These are phyloP conservation scores for Tubosaeta sp. DNA, from an alignment of 768 basidiomycete genomes.

Conservation along the genomic window DNA sequence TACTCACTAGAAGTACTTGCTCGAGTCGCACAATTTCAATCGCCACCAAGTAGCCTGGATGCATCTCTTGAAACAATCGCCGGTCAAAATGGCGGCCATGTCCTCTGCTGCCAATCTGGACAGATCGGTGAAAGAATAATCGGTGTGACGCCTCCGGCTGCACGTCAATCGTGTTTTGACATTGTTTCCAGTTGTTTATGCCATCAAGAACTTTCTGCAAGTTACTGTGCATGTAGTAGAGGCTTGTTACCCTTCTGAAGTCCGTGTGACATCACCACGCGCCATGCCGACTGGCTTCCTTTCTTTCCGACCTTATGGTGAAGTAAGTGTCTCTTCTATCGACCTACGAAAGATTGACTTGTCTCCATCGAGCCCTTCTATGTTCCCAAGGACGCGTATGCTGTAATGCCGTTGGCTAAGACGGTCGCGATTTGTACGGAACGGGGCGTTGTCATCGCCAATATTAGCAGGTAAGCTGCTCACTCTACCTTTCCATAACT, in stretches of 20 bases:
- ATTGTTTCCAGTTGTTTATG: conserved; percentile 56
- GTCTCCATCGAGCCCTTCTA: conserved; percentile 48
- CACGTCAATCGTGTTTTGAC: conserved; percentile 2
- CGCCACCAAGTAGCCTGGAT: conserved; percentile 43
- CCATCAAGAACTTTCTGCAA: conserved; percentile 57
- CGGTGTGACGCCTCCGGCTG: conserved; percentile 36
- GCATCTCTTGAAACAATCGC: conserved; percentile 61
- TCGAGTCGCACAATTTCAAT: conserved; percentile 49
- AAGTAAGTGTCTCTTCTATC: conserved; percentile 41
- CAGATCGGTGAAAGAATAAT: conserved; percentile 50
- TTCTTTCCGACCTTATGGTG: conserved; percentile 61
- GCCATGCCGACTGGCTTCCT: conserved; percentile 19
- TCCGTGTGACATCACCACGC: conserved; percentile 35
- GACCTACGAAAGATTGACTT: not conserved
- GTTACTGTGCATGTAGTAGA: conserved; percentile 60
- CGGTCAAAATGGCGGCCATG: conserved; percentile 44
- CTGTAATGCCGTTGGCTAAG: conserved; percentile 55
- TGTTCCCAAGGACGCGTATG: conserved; percentile 66
- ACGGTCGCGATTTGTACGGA: conserved; percentile 63
- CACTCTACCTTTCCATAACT: not conserved
- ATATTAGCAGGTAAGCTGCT: conserved; percentile 55
- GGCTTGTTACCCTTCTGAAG: conserved; percentile 40
- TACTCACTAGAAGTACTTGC: conserved; percentile 73
- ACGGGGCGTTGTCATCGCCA: conserved; percentile 60
- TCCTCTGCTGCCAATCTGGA: conserved; percentile 60